A percentile compares a stretch with the other conserved stretches of the same genome.
phyloP scores from a whole-genome alignment of 2,329 filamentous ascomycete species.

The Trichophyton rubrum region DNA sequence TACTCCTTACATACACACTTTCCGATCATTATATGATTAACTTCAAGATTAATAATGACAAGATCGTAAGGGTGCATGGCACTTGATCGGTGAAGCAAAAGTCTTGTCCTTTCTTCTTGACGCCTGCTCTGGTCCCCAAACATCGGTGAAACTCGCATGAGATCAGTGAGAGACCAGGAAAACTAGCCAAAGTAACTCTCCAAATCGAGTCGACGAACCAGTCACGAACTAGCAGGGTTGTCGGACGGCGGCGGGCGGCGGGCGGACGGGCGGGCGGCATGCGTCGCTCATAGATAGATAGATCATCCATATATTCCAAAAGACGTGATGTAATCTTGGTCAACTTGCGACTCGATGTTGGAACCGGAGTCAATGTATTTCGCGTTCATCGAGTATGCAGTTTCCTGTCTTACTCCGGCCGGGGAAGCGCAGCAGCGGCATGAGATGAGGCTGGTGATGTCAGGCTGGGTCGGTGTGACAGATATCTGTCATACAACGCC shows the following conservation, averaged over 20 bases:
- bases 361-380: too few species aligned
- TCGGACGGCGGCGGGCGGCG: neutral
- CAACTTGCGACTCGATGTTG: too few species aligned
- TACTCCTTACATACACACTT: neutral
- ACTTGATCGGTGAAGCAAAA: neutral
- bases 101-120: neutral
- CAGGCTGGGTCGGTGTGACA: neutral
- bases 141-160: constrained; percentile 1
- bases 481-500: too few species aligned
- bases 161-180: neutral
- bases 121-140: neutral
- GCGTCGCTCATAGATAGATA: neutral
- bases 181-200: neutral
- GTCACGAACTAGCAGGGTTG: neutral
- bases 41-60: too few species aligned
- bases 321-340: too few species aligned
- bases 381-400: neutral
- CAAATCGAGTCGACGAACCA: too few species aligned
- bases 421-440: neutral
- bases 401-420: neutral
- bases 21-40: too few species aligned
- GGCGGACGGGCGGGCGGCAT: neutral
- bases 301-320: neutral
- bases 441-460: neutral
- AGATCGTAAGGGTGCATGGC: neutral